Evolutionary conservation across 768 basidiomycete species (phyloP), one percentile per base, ranked within the genome.

Genomic region (Phylloporus rhodoxanthus): DNA sequence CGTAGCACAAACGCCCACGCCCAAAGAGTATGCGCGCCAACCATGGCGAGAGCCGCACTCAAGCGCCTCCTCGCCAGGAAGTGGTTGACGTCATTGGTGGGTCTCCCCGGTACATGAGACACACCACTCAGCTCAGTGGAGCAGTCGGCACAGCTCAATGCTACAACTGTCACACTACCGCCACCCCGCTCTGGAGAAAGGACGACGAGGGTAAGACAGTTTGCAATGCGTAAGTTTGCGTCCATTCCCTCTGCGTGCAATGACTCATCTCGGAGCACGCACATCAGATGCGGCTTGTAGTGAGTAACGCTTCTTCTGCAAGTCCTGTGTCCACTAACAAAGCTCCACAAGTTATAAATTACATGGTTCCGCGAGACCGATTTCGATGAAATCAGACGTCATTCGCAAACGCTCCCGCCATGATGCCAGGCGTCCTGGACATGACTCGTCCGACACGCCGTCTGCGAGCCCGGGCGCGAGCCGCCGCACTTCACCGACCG

Each of bases 151-250:
- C 75, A 76, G 89, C 88, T 3, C 87, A 90, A 73, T 92, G 89
- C 71, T 89, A 84, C 69, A 91, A 91, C 61, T 91, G 89, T 71
- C 85, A 90, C 61, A 91, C 90, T 20, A 91, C 87, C 3, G 87
- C 88, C 13, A 91, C 89, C 5, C 90, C 90, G 11, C 78, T 91
- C 34, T 91, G 89, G 89, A 78, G 89, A 54, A 91, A 91, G 68
- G 90, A 91, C 58, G 88, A 91, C 58, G 90, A 91, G 68, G 89
- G 89, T 47, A 88, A 88, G 73, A 91, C 89, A 0, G 87, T 91
- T 34, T 91, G 90, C 72, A 91, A 91, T 59, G 89, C 90, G 85
- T 91, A 65, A 67, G 85, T 80, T n/a, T 38, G 43, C n/a, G 5
- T n/a, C 14, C 44, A 8, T 11, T 23, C 34, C n/a, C 28, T 50